A percentile compares a stretch with the other conserved stretches of the same genome.
Evolutionary conservation across 2,329 filamentous ascomycete species (phyloP).

Genomic region (Colletotrichum filicis): DNA sequence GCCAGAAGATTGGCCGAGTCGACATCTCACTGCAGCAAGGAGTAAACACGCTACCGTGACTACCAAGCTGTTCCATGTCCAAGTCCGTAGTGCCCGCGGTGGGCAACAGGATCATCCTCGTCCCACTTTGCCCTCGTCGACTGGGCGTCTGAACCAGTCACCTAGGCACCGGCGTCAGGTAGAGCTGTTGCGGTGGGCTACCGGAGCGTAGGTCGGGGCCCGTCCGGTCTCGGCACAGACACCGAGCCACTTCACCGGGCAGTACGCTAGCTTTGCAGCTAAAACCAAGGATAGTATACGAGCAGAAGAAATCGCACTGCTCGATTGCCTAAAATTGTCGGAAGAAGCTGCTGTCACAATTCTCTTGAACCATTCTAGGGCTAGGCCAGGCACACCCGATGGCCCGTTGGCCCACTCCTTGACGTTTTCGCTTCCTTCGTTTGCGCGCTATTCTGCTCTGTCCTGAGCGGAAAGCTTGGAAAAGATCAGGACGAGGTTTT

Average conservation of each 20-base stretch:
- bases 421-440: neutral
- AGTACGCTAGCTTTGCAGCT: constrained; percentile 29
- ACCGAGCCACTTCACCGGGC: constrained; percentile 22
- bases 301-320: neutral
- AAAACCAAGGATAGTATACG: constrained; percentile 18
- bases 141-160: constrained; percentile 24
- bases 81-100: neutral
- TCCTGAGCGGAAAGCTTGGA: neutral
- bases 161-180: constrained; percentile 30
- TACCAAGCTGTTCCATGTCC: neutral
- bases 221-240: constrained; percentile 33
- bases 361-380: constrained; percentile 18
- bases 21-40: constrained; percentile 3
- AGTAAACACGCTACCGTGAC: neutral
- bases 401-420: neutral
- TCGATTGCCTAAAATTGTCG: neutral
- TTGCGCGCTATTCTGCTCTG: constrained; percentile 8
- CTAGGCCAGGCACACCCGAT: constrained; percentile 15
- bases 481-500: neutral
- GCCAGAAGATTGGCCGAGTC: constrained; percentile 27
- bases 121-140: constrained; percentile 1
- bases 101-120: constrained; percentile 17
- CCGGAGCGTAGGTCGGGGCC: constrained; percentile 18
- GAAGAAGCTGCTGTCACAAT: neutral
- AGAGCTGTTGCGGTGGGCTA: constrained; percentile 11